Percentiles rank a stretch among this genome's conserved stretches.
These are phyloP conservation scores for Chrysosphaeria jannelii DNA, from an alignment of 2,329 filamentous ascomycete species.

Conservation along the genomic window DNA sequence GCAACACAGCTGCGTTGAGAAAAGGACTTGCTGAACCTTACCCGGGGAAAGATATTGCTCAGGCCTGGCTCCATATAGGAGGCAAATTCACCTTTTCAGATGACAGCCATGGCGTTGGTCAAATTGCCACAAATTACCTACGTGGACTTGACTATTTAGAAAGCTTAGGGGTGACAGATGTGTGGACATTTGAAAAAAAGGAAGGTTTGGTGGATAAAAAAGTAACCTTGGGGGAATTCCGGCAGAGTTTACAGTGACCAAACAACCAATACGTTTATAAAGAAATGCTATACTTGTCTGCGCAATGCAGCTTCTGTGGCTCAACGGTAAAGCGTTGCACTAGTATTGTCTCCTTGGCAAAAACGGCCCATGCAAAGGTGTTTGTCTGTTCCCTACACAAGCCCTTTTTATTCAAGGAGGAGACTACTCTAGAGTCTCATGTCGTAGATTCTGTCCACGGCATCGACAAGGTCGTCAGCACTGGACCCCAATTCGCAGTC, in stretches of 20 bases:
- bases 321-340: too few relatives aligned
- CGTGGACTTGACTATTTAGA: slow-evolving; percentile 41
- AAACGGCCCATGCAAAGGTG: slow-evolving; percentile 5
- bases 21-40: slow-evolving; percentile 86
- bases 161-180: slow-evolving; percentile 27
- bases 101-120: slow-evolving; percentile 70
- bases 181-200: slow-evolving; percentile 30
- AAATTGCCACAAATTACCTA: slow-evolving; percentile 63
- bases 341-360: too few relatives aligned
- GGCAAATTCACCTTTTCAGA: slow-evolving; percentile 79
- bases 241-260: too few relatives aligned
- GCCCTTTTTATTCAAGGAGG: not conserved
- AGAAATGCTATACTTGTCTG: too few relatives aligned
- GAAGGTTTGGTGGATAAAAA: too few relatives aligned
- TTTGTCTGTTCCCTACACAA: not conserved
- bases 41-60: slow-evolving; percentile 47
- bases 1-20: slow-evolving; percentile 62
- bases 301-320: too few relatives aligned
- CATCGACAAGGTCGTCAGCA: slow-evolving; percentile 43
- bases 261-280: too few relatives aligned
- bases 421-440: too few relatives aligned
- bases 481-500: slow-evolving; percentile 40
- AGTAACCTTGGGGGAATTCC: too few relatives aligned
- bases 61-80: slow-evolving; percentile 40
- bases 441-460: slow-evolving; percentile 40